Percentiles rank a stretch among this genome's conserved stretches.
Evolutionary conservation across 495 filamentous ascomycete species (phyloP).

Genomic region (Penicillium crystallinum): DNA sequence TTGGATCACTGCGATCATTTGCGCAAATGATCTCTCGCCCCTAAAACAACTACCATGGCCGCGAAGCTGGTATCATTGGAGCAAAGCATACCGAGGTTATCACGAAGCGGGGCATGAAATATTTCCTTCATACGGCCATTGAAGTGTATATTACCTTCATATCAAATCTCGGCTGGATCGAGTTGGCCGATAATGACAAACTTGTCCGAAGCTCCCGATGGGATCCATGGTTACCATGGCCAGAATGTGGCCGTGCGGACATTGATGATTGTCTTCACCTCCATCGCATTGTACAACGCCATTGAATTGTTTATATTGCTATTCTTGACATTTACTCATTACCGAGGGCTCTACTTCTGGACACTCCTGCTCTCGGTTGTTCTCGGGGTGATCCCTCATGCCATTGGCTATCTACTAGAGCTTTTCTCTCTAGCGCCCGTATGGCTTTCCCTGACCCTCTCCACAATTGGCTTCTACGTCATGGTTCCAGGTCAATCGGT

Average conservation of each 20-base stretch:
- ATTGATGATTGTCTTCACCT: conserved; percentile 44
- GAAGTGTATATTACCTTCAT: background rate
- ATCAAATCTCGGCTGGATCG: background rate
- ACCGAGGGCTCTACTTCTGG: conserved; percentile 50
- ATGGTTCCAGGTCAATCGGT: conserved; percentile 66
- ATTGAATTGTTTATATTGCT: conserved; percentile 45
- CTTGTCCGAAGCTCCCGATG: conserved; percentile 27
- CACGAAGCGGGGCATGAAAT: conserved; percentile 2
- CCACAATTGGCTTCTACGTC: conserved; percentile 51
- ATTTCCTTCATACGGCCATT: background rate
- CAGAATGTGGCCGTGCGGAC: conserved; percentile 28
- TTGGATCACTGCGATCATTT: background rate
- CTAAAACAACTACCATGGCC: conserved; percentile 14
- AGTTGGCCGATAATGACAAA: conserved; percentile 4
- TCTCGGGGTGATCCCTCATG: conserved; percentile 49
- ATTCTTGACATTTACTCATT: conserved; percentile 46
- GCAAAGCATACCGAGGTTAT: conserved; percentile 4
- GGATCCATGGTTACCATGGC: conserved; percentile 31
- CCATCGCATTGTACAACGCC: conserved; percentile 49
- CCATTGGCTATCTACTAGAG: conserved; percentile 50
- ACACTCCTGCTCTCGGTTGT: conserved; percentile 37
- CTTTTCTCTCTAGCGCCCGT: conserved; percentile 42
- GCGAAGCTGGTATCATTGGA: conserved; percentile 5
- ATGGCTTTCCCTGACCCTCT: conserved; percentile 34
- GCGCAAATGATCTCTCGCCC: conserved; percentile 4